Percentiles rank a stretch among this genome's conserved stretches.
These are phyloP conservation scores for Naganishia liquefaciens DNA, from an alignment of 1,284 basidiomycete genomes.

Conservation along the genomic window DNA sequence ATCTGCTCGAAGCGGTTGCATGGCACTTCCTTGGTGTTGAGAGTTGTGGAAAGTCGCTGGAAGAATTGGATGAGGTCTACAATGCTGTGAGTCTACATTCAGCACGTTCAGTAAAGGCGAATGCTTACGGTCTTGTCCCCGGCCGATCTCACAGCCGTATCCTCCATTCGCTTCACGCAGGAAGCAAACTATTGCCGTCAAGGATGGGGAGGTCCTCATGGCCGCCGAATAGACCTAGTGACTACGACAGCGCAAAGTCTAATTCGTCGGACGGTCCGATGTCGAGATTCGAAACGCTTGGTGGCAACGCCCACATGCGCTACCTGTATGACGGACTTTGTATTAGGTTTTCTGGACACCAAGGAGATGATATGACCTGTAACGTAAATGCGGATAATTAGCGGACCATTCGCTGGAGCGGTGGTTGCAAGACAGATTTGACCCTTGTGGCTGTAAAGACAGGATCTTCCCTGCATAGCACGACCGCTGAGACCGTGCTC, in stretches of 20 bases:
- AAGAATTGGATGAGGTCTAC: slow-evolving; percentile 50
- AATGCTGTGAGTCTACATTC: background rate
- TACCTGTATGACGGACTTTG: background rate
- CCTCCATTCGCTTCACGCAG: slow-evolving; percentile 30
- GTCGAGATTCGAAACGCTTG: too few species aligned
- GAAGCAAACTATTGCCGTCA: slow-evolving; percentile 27
- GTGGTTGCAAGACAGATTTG: too few species aligned
- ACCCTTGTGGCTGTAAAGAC: too few species aligned
- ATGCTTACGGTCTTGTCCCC: background rate
- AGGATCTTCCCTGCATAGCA: too few species aligned
- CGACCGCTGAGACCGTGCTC: too few species aligned
- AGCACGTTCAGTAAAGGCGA: background rate
- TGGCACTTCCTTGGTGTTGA: slow-evolving; percentile 54
- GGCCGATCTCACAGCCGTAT: slow-evolving; percentile 1
- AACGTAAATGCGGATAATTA: too few species aligned
- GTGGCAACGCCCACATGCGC: too few species aligned
- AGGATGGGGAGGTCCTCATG: slow-evolving; percentile 13
- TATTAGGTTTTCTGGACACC: background rate
- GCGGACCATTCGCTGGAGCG: too few species aligned
- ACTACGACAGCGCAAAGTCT: too few species aligned
- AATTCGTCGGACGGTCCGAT: too few species aligned
- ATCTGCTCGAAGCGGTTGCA: slow-evolving; percentile 46
- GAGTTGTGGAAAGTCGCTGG: slow-evolving; percentile 42
- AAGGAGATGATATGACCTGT: background rate
- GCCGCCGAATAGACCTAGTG: background rate